Evolutionary conservation across 2,329 filamentous ascomycete species (phyloP).

Genomic region (Verticillium albo-atrum): DNA sequence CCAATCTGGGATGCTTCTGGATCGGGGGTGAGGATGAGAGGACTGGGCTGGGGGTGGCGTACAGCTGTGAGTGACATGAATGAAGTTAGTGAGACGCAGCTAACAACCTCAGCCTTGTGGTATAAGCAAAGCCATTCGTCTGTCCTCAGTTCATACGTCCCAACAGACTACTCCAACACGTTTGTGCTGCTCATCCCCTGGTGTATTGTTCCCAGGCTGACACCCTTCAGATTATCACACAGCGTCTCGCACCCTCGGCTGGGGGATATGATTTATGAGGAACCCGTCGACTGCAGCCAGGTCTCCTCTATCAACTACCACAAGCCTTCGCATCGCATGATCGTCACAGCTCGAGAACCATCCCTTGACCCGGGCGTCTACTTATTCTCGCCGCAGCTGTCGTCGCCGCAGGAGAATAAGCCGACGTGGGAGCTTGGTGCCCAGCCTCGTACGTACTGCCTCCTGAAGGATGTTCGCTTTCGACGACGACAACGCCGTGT

Average conservation of each 20-base stretch:
- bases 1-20: conserved; percentile 35
- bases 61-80: conserved; percentile 33
- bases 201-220: not conserved
- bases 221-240: not conserved
- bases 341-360: conserved; percentile 35
- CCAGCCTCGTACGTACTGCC: conserved; percentile 16
- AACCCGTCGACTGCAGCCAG: conserved; percentile 18
- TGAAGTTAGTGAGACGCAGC: not conserved
- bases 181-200: conserved; percentile 17
- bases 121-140: conserved; percentile 28
- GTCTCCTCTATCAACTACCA: conserved; percentile 46
- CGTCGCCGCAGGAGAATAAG: conserved; percentile 17
- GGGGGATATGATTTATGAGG: not conserved
- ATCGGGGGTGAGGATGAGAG: conserved; percentile 32
- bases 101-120: conserved; percentile 25
- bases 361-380: conserved; percentile 26
- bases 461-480: conserved; percentile 6
- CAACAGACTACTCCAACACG: conserved; percentile 37
- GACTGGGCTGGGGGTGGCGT: conserved; percentile 36
- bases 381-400: conserved; percentile 31
- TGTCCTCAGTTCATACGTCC: conserved; percentile 32
- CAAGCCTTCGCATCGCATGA: conserved; percentile 31
- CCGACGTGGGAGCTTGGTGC: conserved; percentile 34
- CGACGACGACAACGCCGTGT: not conserved
- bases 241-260: not conserved